Base-by-base conservation (phyloP, 345 rosid genomes). In the Dipteronia dyeriana region DNA sequence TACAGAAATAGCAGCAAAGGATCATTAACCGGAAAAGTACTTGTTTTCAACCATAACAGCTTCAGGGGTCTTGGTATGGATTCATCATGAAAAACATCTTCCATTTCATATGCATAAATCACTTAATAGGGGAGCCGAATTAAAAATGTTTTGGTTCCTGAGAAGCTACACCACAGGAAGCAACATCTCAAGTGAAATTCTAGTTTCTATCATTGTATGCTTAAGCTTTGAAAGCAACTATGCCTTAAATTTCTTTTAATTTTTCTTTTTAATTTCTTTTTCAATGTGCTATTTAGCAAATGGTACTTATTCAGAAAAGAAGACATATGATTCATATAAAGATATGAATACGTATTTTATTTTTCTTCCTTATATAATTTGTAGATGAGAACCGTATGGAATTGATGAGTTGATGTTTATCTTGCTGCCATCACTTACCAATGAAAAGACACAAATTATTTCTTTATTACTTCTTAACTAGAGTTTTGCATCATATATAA, bases 251-350 rank as follows among this genome's bases (percentile, higher is more conserved):
- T 20, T 59, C 63, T 59, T 59, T 53, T 53, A 45, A 10, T 43
- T 9, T 20, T 1, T 57, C 5, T 57, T 57, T 10, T 9, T 59
- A 19, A 5, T 59, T 59, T 9, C 22, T 19, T 59, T 59, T 59
- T 59, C 23, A 59, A 59, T 22, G 57, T 22, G 26, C 4, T 59
- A 22, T 59, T 19, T 59, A 59, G 63, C 26, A 59, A 56, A 0
- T 56, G 17, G 14, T 49, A 49, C 16, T 49, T 49, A 14, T 49
- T 49, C 54, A 14, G 63, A 59, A 9, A 59, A 59, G 63, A 59
- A 59, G 10, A 59, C 26, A 59, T 59, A 20, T 59, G 63, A 59
- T 59, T 59, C 63, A 22, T 59, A 59, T 59, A 59, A 59, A 59
- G n/a, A 20, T 59, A 16, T 59, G 25, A 20, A 59, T 14, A 59